phyloP scores from a whole-genome alignment of 2,329 filamentous ascomycete genomes.

The Fusarium luffae region DNA sequence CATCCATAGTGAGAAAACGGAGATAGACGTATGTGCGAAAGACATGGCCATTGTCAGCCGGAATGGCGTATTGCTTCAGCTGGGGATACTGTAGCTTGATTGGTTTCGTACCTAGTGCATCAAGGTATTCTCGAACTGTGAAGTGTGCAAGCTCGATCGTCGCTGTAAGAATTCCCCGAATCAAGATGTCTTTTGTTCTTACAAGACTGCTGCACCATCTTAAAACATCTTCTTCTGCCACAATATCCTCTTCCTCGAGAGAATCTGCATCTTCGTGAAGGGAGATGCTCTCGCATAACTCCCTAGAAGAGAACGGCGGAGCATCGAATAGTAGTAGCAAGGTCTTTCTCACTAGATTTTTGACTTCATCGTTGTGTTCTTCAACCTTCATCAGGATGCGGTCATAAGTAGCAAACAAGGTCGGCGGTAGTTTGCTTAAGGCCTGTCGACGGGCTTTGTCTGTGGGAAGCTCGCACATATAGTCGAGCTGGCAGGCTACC shows the following conservation, averaged over 20 bases:
- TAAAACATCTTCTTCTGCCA: conserved; percentile 9
- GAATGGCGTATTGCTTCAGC: background rate
- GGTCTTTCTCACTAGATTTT: conserved; percentile 7
- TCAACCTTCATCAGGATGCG: conserved; percentile 14
- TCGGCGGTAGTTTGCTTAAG: conserved; percentile 3
- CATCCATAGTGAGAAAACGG: background rate
- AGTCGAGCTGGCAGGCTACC: conserved; percentile 37
- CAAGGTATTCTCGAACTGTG: conserved; percentile 28
- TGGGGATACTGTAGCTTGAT: background rate
- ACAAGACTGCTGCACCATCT: conserved; percentile 26
- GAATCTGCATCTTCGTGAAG: fast-evolving
- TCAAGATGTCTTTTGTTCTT: background rate
- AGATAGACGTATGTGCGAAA: background rate
- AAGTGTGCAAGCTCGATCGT: conserved; percentile 32
- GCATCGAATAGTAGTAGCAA: background rate
- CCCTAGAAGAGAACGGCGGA: fast-evolving
- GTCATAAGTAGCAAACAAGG: conserved; percentile 12
- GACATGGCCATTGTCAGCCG: fast-evolving
- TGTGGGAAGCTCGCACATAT: conserved; percentile 17
- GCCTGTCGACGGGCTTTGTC: conserved; percentile 25
- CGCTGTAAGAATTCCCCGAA: fast-evolving
- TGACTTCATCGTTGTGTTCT: background rate
- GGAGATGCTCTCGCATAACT: conserved; percentile 22
- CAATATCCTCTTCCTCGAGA: background rate
- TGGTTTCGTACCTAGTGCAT: fast-evolving